Percentiles rank a stretch among this genome's conserved stretches.
phyloP scores from a whole-genome alignment of 495 filamentous ascomycete species.

The Copromyces sp. region DNA sequence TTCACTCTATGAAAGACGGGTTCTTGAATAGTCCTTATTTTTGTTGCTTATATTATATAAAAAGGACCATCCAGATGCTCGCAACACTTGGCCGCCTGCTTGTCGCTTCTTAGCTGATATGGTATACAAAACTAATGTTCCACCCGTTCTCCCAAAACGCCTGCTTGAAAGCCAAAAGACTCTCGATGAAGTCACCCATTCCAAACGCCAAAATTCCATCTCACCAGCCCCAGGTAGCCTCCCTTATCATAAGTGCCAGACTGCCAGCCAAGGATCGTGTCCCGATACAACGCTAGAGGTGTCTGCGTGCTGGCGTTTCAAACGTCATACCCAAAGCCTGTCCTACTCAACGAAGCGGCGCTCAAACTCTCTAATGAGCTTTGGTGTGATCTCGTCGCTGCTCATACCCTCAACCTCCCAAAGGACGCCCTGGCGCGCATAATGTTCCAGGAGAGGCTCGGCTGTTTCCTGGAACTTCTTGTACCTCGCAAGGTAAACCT shows the following conservation, averaged over 20 bases:
- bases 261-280: not conserved
- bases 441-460: constrained; percentile 76
- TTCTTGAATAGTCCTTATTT: not conserved
- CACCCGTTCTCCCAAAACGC: not conserved
- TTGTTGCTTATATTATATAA: not conserved
- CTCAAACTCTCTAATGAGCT: constrained; percentile 71
- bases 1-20: not conserved
- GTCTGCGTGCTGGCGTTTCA: not conserved
- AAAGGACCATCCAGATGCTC: not conserved
- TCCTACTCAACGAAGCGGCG: constrained; percentile 46
- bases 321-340: not conserved
- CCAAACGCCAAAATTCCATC: not conserved
- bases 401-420: constrained; percentile 80
- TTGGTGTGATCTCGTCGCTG: constrained; percentile 88
- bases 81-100: not conserved
- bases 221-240: not conserved
- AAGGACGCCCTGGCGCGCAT: constrained; percentile 73
- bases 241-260: not conserved
- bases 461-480: constrained; percentile 80
- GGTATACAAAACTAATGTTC: not conserved
- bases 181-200: not conserved
- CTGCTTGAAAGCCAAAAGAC: not conserved
- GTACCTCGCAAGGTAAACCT: constrained; percentile 72
- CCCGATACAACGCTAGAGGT: not conserved
- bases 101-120: not conserved